Evolutionary conservation across 306 rosid species (phyloP).

Genomic region (Trifolium pratense): DNA sequence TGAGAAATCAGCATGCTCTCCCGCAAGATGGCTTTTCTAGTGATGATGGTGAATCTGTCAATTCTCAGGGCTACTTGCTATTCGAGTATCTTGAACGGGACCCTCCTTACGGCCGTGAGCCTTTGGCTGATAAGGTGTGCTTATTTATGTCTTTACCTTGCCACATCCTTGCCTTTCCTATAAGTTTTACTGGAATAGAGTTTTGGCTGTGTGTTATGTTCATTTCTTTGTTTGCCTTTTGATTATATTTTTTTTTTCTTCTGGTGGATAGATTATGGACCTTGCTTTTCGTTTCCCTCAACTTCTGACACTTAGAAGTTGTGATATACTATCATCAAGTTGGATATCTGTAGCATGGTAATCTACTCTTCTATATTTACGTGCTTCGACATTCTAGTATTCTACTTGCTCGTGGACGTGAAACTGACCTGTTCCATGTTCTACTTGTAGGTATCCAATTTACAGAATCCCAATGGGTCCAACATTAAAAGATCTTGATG

Average conservation of each 20-base stretch:
- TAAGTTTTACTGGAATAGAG: neutral
- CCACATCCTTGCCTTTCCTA: conserved; percentile 6
- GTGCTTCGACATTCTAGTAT: conserved; percentile 11
- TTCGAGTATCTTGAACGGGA: conserved; percentile 83
- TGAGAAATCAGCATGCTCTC: conserved; percentile 59
- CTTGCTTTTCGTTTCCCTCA: conserved; percentile 72
- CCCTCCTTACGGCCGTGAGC: conserved; percentile 83
- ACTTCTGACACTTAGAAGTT: conserved; percentile 73
- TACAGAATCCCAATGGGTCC: conserved; percentile 96
- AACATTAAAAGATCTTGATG: conserved; percentile 87
- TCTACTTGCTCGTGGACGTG: neutral
- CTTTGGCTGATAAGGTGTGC: conserved; percentile 88
- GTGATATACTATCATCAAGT: conserved; percentile 74
- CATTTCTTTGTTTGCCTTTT: conserved; percentile 19
- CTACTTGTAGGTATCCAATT: conserved; percentile 82
- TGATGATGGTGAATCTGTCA: conserved; percentile 78
- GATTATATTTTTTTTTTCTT: conserved; percentile 29
- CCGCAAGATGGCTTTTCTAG: conserved; percentile 77
- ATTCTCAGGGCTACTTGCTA: conserved; percentile 66
- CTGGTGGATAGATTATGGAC: conserved; percentile 64
- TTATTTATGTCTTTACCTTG: neutral
- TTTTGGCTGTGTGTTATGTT: neutral
- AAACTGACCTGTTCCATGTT: conserved; percentile 35
- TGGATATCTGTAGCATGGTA: conserved; percentile 99
- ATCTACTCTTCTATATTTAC: conserved; percentile 45